Evolutionary conservation across 768 basidiomycete genomes (phyloP), one percentile per base, ranked within the genome.

Genomic region (Lyophyllum semitale): DNA sequence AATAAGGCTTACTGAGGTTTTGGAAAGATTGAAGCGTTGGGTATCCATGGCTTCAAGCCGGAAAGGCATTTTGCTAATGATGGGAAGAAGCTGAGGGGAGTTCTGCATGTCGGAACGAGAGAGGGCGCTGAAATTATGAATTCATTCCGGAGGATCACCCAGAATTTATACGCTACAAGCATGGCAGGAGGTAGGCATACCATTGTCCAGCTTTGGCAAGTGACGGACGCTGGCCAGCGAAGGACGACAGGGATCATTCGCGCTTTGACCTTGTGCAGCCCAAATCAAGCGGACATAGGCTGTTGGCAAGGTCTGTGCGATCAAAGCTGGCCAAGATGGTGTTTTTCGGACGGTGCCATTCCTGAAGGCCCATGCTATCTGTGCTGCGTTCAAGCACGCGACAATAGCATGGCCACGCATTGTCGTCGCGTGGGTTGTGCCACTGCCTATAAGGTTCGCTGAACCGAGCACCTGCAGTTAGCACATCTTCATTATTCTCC

Each of bases 11-110:
- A 69, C 71, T 27, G 55, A 54, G 48, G 54, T 65, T 46, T 55
- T 60, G n/a, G 54, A 61, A 5, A 54, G 59, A 38, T 71, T 66
- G 44, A 58, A 73, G 43, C 73, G 59, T 52, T 73, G 71, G 49
- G 68, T 53, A 50, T 68, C 66, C 66, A 74, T 65, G 43, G 60
- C 20, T n/a, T 63, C 57, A 47, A 55, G 37, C n/a, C 54, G 63
- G 40, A 44, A 35, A 37, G 43, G 40, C 44, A 48, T 48, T 38
- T 51, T n/a, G 37, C 18, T 54, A 18, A 46, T 47, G 46, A 37
- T 43, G 37, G 38, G 53, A 53, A 33, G 52, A 53, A 37, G 46
- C 35, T 42, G 47, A 46, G 33, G 46, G 48, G 40, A 43, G 32
- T 26, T 55, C 50, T 20, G 38, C 43, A 38, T 48, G 42, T 43